Evolutionary conservation across 495 filamentous ascomycete genomes (phyloP).

Genomic region (Xylaria venustula): DNA sequence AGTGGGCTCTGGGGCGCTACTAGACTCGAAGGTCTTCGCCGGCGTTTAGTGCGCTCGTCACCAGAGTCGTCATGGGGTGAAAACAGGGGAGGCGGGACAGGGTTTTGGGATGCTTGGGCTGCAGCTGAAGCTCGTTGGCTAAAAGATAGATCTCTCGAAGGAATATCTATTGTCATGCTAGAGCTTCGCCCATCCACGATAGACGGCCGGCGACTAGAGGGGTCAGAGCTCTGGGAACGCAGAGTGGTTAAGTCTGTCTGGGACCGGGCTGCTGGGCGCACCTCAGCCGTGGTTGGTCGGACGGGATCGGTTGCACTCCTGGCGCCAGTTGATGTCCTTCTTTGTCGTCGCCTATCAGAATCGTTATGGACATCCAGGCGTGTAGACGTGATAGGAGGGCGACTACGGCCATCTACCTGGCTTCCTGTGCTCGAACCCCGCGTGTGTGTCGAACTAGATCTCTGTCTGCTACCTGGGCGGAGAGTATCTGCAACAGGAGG

Average conservation of each 20-base stretch:
- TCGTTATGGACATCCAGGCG: slow-evolving; percentile 46
- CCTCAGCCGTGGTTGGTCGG: slow-evolving; percentile 35
- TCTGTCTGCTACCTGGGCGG: slow-evolving; percentile 38
- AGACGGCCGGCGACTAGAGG: slow-evolving; percentile 23
- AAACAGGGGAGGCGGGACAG: slow-evolving; percentile 15
- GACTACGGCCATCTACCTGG: slow-evolving; percentile 36
- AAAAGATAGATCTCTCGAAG: slow-evolving; percentile 27
- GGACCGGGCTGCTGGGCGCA: slow-evolving; percentile 50
- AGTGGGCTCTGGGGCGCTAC: slow-evolving; percentile 25
- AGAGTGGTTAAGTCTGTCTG: slow-evolving; percentile 61
- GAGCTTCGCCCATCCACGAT: slow-evolving; percentile 43
- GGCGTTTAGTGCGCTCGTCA: slow-evolving; percentile 17
- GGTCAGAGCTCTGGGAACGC: slow-evolving; percentile 38
- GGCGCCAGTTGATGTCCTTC: slow-evolving; percentile 38
- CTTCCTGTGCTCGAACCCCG: slow-evolving; percentile 36
- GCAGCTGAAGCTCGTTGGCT: slow-evolving; percentile 25
- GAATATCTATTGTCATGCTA: slow-evolving; percentile 30
- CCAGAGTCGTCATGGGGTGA: slow-evolving; percentile 23
- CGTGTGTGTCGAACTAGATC: slow-evolving; percentile 37
- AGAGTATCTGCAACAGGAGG: slow-evolving; percentile 27
- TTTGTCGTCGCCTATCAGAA: slow-evolving; percentile 37
- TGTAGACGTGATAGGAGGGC: slow-evolving; percentile 44
- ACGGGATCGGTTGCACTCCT: slow-evolving; percentile 46
- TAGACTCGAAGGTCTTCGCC: slow-evolving; percentile 22
- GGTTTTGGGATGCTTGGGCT: slow-evolving; percentile 12